Conservation (phyloP, 2,329 filamentous ascomycete genomes). For the Hysterium pulicare region DNA sequence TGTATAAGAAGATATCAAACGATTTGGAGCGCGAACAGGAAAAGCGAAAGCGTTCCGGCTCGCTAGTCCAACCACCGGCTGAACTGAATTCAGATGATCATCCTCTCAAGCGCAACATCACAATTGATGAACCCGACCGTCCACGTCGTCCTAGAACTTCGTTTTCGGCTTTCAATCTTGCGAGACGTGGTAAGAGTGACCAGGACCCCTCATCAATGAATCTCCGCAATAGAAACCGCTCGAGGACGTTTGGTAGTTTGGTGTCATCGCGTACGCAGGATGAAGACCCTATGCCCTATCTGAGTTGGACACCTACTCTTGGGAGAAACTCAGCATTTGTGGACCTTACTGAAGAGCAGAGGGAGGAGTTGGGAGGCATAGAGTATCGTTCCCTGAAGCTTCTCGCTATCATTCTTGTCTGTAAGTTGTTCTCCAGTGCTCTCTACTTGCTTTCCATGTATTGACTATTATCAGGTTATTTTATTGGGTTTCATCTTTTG, state of each 20-base stretch:
- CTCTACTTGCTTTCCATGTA: not conserved
- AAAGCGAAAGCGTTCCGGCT: slow-evolving; percentile 20
- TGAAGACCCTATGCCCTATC: slow-evolving; percentile 69
- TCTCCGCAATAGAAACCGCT: slow-evolving; percentile 29
- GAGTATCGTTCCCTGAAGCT: slow-evolving; percentile 92
- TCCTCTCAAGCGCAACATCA: slow-evolving; percentile 55
- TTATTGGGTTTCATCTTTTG: slow-evolving; percentile 75
- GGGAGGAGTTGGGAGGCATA: slow-evolving; percentile 92
- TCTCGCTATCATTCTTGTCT: slow-evolving; percentile 70
- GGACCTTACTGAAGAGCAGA: slow-evolving; percentile 81
- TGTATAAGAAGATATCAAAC: slow-evolving; percentile 21
- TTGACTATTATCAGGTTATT: slow-evolving; percentile 57
- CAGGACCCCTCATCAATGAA: slow-evolving; percentile 17
- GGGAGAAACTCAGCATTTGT: slow-evolving; percentile 91
- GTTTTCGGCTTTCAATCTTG: slow-evolving; percentile 25
- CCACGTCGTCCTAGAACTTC: slow-evolving; percentile 22
- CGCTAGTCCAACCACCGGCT: slow-evolving; percentile 13
- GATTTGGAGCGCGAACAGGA: slow-evolving; percentile 17
- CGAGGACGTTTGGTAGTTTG: slow-evolving; percentile 59
- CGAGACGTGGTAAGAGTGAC: slow-evolving; percentile 11
- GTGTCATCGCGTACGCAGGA: slow-evolving; percentile 51
- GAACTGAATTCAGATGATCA: slow-evolving; percentile 39
- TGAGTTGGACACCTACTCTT: slow-evolving; percentile 90
- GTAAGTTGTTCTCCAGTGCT: slow-evolving; percentile 17
- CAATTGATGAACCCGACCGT: slow-evolving; percentile 62